A percentile compares a stretch with the other conserved stretches of the same genome.
phyloP scores from a whole-genome alignment of 768 basidiomycete genomes.

The Exsudoporus frostii region DNA sequence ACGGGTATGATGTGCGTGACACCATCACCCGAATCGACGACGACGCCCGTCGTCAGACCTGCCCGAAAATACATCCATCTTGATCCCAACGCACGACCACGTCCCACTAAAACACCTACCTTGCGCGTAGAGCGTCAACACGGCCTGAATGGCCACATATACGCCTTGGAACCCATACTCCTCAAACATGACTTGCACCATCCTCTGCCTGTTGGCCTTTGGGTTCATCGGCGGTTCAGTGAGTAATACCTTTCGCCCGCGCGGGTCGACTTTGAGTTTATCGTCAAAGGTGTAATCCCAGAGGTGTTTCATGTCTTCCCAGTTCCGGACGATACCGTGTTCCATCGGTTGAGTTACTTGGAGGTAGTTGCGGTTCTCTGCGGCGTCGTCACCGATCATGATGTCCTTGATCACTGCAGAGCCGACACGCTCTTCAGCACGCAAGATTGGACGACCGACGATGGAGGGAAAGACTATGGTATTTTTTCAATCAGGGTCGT shows the following conservation, averaged over 20 bases:
- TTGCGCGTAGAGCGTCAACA: conserved; percentile 97
- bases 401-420: conserved; percentile 89
- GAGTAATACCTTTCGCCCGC: conserved; percentile 84
- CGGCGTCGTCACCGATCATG: conserved; percentile 98
- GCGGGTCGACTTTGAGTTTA: conserved; percentile 86
- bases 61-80: conserved; percentile 4
- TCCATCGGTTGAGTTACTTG: conserved; percentile 99
- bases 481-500: not conserved
- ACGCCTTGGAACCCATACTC: conserved; percentile 95
- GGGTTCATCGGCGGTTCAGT: conserved; percentile 99
- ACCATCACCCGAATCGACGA: conserved; percentile 98
- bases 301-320: conserved; percentile 97
- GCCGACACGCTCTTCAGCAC: conserved; percentile 93
- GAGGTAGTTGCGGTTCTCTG: conserved; percentile 89
- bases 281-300: conserved; percentile 99
- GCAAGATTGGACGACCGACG: conserved; percentile 93
- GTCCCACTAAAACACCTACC: conserved; percentile 49
- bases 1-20: conserved; percentile 99
- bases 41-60: conserved; percentile 98
- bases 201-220: conserved; percentile 83
- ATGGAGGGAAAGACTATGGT: conserved; percentile 88
- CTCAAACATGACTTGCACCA: conserved; percentile 99
- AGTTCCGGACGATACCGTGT: conserved; percentile 97
- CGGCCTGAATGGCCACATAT: conserved; percentile 98
- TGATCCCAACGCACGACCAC: not conserved